Percentiles rank a stretch among this genome's conserved stretches.
phyloP scores from a whole-genome alignment of 495 filamentous ascomycete genomes.

The Penicillium tannophilum region DNA sequence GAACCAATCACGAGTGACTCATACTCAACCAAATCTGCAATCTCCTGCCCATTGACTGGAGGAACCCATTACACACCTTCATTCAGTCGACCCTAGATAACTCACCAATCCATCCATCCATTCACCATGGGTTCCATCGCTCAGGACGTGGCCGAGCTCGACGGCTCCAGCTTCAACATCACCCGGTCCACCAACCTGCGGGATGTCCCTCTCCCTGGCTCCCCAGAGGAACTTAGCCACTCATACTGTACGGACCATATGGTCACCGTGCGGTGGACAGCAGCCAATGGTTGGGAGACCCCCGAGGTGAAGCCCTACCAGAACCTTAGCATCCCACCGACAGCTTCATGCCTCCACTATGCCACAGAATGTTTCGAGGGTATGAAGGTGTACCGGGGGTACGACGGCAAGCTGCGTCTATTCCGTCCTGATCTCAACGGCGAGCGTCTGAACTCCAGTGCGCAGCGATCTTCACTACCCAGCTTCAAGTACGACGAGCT shows the following conservation, averaged over 20 bases:
- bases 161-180: slow-evolving; percentile 73
- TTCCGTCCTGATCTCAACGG: slow-evolving; percentile 84
- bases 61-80: not conserved
- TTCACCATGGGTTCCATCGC: slow-evolving; percentile 40
- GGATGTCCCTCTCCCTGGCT: slow-evolving; percentile 64
- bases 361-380: slow-evolving; percentile 93
- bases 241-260: slow-evolving; percentile 87
- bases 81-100: not conserved
- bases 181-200: slow-evolving; percentile 67
- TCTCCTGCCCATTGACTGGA: not conserved
- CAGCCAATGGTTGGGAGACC: slow-evolving; percentile 67
- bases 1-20: not conserved
- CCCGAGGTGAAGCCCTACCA: slow-evolving; percentile 81
- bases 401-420: slow-evolving; percentile 77
- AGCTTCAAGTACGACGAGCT: slow-evolving; percentile 70
- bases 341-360: slow-evolving; percentile 85
- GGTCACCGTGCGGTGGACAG: slow-evolving; percentile 76
- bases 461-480: slow-evolving; percentile 75
- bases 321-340: slow-evolving; percentile 79
- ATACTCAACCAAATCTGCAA: not conserved
- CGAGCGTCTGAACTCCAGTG: slow-evolving; percentile 68
- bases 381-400: slow-evolving; percentile 82
- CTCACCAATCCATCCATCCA: slow-evolving; percentile 1
- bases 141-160: slow-evolving; percentile 52
- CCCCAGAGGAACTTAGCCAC: slow-evolving; percentile 49